Conservation (phyloP, 2,329 filamentous ascomycete genomes). For the Aspergillus latus region DNA sequence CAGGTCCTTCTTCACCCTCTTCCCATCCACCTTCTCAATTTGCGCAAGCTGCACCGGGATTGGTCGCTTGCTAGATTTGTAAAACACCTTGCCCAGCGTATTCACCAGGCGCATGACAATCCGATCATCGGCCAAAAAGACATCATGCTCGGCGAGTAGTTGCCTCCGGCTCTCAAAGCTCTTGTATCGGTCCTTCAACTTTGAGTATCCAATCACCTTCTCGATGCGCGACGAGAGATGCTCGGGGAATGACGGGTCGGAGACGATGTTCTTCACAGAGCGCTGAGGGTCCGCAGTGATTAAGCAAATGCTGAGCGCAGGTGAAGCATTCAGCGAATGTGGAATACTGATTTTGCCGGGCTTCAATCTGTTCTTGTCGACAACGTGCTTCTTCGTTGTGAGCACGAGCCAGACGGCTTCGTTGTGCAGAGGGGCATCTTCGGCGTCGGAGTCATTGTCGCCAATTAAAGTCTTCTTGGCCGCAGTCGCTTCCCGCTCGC, state of each 20-base stretch:
- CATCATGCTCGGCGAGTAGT: constrained; percentile 79
- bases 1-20: constrained; percentile 57
- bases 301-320: constrained; percentile 72
- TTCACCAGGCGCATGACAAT: constrained; percentile 72
- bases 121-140: constrained; percentile 90
- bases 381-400: constrained; percentile 65
- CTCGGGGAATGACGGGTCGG: constrained; percentile 68
- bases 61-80: constrained; percentile 82
- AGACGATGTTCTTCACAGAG: constrained; percentile 84
- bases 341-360: constrained; percentile 79
- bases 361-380: constrained; percentile 76
- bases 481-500: constrained; percentile 49
- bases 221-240: constrained; percentile 67
- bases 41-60: constrained; percentile 75
- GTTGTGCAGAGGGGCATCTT: constrained; percentile 46
- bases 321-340: constrained; percentile 69
- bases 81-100: constrained; percentile 87
- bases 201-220: constrained; percentile 75
- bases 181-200: constrained; percentile 86
- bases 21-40: constrained; percentile 60
- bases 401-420: constrained; percentile 62
- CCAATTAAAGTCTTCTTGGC: constrained; percentile 57
- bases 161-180: constrained; percentile 84
- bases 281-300: constrained; percentile 83
- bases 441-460: constrained; percentile 46